These are phyloP conservation scores for Didymella segeticola DNA, from an alignment of 2,329 filamentous ascomycete species.

Conservation along the genomic window DNA sequence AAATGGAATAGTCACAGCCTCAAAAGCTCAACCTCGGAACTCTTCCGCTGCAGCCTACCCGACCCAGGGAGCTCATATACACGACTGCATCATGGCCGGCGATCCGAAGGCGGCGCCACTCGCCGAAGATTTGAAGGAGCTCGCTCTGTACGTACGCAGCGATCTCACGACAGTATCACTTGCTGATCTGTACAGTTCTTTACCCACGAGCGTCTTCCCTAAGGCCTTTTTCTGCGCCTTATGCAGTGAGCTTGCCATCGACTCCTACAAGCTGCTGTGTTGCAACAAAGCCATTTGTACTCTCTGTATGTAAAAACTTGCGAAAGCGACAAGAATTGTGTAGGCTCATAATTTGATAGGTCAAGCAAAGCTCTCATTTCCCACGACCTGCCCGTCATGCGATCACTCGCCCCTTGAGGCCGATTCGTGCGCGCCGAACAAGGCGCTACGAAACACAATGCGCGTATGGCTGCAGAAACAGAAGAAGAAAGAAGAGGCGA, in stretches of 20 bases:
- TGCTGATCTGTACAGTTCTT: slow-evolving; percentile 62
- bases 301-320: slow-evolving; percentile 67
- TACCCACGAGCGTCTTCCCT: slow-evolving; percentile 85
- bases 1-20: slow-evolving; percentile 32
- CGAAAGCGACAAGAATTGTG: background rate
- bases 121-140: slow-evolving; percentile 42
- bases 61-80: slow-evolving; percentile 19
- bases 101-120: slow-evolving; percentile 44
- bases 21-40: slow-evolving; percentile 17
- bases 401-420: slow-evolving; percentile 87
- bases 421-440: slow-evolving; percentile 87
- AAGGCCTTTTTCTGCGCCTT: slow-evolving; percentile 94
- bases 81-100: slow-evolving; percentile 38
- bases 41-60: slow-evolving; percentile 33
- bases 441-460: slow-evolving; percentile 89
- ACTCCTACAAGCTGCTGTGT: slow-evolving; percentile 89
- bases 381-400: slow-evolving; percentile 87
- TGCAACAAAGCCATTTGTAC: slow-evolving; percentile 96
- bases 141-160: slow-evolving; percentile 33
- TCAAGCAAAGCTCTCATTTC: slow-evolving; percentile 62
- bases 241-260: slow-evolving; percentile 88
- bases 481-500: slow-evolving; percentile 62
- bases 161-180: background rate
- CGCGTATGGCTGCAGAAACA: slow-evolving; percentile 93
- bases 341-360: slow-evolving; percentile 26